phyloP scores from a whole-genome alignment of 805 yeast species.

The Barnettozyma sucrosica region DNA sequence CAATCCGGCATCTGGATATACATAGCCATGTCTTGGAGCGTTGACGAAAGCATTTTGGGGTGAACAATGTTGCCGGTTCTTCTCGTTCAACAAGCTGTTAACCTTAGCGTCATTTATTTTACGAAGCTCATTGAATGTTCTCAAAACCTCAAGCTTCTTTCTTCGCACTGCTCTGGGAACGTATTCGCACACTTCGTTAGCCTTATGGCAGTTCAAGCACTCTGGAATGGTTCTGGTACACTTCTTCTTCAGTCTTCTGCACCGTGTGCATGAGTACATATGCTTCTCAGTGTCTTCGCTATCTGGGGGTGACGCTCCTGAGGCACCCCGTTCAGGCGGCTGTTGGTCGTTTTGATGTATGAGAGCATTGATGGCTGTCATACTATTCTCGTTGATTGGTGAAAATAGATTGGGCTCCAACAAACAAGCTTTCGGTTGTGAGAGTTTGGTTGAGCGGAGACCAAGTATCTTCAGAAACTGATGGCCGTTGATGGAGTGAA shows the following conservation, averaged over 20 bases:
- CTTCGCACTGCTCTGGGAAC: conserved; percentile 39
- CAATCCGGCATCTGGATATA: neutral
- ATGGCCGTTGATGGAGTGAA: no score
- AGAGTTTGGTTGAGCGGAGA: no score
- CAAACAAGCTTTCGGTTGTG: neutral
- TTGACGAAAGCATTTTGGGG: neutral
- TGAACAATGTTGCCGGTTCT: neutral
- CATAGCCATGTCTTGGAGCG: neutral
- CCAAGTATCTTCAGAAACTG: no score
- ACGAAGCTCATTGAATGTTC: conserved; percentile 23
- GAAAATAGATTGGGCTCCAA: neutral
- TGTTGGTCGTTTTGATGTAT: conserved; percentile 4
- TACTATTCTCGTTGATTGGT: neutral
- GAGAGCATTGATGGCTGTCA: neutral
- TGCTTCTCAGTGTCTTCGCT: conserved; percentile 11
- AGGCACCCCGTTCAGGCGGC: no score
- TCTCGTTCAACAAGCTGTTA: neutral
- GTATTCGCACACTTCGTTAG: conserved; percentile 36
- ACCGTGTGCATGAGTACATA: conserved; percentile 39
- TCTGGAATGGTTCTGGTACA: conserved; percentile 40
- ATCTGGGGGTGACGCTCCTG: neutral
- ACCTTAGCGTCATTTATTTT: neutral
- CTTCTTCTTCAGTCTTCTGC: conserved; percentile 44
- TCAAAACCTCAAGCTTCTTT: conserved; percentile 26
- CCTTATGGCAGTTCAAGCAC: conserved; percentile 38